phyloP scores from a whole-genome alignment of 2,329 filamentous ascomycete species.

The Alternaria brassicicola region DNA sequence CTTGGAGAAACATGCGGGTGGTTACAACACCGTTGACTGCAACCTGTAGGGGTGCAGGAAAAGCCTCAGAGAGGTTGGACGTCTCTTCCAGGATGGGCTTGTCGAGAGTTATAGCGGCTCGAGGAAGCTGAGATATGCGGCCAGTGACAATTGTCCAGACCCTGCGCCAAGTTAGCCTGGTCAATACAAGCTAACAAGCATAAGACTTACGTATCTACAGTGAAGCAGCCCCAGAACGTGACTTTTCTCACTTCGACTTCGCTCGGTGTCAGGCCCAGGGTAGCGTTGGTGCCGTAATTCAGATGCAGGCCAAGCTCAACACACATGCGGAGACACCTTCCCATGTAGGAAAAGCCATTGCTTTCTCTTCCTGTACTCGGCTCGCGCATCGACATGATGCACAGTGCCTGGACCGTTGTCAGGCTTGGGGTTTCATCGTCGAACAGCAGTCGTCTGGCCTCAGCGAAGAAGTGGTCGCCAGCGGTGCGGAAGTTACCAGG shows the following conservation, averaged over 20 bases:
- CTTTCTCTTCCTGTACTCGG: conserved; percentile 75
- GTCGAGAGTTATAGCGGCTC: conserved; percentile 56
- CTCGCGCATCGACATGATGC: conserved; percentile 77
- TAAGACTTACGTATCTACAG: conserved; percentile 55
- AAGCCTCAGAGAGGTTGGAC: conserved; percentile 53
- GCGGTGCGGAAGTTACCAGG: conserved; percentile 67
- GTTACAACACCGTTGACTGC: conserved; percentile 25
- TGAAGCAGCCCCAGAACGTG: conserved; percentile 61
- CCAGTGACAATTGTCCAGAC: conserved; percentile 56
- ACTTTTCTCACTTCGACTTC: conserved; percentile 58
- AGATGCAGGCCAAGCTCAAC: conserved; percentile 74
- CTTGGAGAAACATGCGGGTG: conserved; percentile 48
- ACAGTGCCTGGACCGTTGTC: conserved; percentile 75
- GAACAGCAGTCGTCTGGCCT: conserved; percentile 66
- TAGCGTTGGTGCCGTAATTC: conserved; percentile 42
- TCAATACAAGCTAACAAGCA: background rate
- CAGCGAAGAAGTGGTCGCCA: conserved; percentile 76
- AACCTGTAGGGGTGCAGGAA: conserved; percentile 15
- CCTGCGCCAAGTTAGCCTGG: conserved; percentile 31
- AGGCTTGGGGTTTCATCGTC: conserved; percentile 65
- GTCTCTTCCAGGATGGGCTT: conserved; percentile 64
- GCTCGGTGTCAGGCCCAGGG: conserved; percentile 42
- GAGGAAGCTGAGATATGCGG: conserved; percentile 55
- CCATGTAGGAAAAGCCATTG: conserved; percentile 74
- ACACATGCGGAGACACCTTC: conserved; percentile 73